Evolutionary conservation across 2,329 filamentous ascomycete species (phyloP).

Genomic region (Raffaelea ambrosiae): DNA sequence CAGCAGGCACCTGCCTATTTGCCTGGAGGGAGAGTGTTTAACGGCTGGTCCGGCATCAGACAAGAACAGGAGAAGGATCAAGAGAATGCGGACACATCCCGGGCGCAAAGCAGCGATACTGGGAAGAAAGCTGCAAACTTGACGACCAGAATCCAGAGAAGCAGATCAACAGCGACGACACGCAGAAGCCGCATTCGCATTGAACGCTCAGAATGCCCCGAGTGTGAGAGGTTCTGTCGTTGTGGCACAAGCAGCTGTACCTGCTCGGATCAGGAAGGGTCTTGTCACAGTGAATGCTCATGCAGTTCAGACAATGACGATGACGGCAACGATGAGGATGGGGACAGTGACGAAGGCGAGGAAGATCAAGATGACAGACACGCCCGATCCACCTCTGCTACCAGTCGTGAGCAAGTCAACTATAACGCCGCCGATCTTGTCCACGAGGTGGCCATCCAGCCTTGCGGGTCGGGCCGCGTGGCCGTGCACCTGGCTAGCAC

Average conservation of each 20-base stretch:
- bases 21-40: conserved; percentile 4
- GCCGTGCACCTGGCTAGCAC: conserved; percentile 13
- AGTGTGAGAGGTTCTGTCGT: no score
- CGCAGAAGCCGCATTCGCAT: no score
- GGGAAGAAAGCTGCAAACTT: no score
- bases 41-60: conserved; percentile 7
- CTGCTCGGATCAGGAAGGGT: neutral
- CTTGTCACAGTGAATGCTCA: neutral
- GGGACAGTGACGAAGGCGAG: neutral
- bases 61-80: neutral
- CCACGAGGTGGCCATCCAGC: conserved; percentile 3
- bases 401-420: neutral
- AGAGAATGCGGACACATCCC: neutral
- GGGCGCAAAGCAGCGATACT: no score
- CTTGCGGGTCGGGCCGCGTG: conserved; percentile 3
- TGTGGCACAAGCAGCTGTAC: no score
- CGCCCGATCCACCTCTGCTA: no score
- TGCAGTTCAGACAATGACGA: neutral
- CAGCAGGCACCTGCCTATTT: neutral
- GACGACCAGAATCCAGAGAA: no score
- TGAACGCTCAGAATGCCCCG: no score
- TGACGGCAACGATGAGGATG: no score
- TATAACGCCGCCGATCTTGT: neutral
- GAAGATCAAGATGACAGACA: no score
- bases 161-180: no score